Evolutionary conservation across 192 early-diverging fungal genomes (phyloP).

Genomic region (Kickxella alabastrina): DNA sequence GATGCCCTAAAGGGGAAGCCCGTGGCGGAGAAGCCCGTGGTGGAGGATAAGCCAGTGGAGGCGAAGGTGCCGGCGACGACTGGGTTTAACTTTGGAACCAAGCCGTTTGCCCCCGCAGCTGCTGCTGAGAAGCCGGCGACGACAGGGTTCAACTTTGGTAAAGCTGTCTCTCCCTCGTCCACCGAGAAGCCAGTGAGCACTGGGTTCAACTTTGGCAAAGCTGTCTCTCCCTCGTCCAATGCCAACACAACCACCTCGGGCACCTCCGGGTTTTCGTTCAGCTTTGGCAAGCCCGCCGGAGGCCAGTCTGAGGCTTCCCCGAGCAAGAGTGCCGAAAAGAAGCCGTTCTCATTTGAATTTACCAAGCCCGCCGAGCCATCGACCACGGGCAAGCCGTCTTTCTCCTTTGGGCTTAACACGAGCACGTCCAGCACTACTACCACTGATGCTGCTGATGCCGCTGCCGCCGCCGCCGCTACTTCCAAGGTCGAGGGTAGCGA

Average conservation of each 20-base stretch:
- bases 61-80: too few relatives aligned
- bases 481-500: not conserved
- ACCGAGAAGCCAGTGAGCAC: too few relatives aligned
- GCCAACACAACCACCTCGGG: slow-evolving; percentile 7
- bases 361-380: not conserved
- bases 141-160: too few relatives aligned
- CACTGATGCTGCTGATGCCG: not conserved
- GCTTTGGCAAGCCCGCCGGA: slow-evolving; percentile 18
- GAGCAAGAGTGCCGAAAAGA: slow-evolving; percentile 13
- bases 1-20: too few relatives aligned
- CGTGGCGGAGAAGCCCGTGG: not conserved
- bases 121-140: too few relatives aligned
- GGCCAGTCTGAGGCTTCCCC: too few relatives aligned
- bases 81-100: too few relatives aligned
- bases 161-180: too few relatives aligned
- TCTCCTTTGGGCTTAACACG: slow-evolving; percentile 39
- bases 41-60: too few relatives aligned
- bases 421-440: slow-evolving; percentile 1
- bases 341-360: slow-evolving; percentile 42
- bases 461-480: not conserved
- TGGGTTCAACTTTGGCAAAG: too few relatives aligned
- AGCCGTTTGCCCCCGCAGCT: too few relatives aligned
- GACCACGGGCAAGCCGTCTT: slow-evolving; percentile 12
- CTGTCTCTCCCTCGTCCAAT: too few relatives aligned
- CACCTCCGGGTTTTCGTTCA: slow-evolving; percentile 19